Base-by-base conservation (phyloP, 129 eudicot genomes). In the Sambucus nigra region DNA sequence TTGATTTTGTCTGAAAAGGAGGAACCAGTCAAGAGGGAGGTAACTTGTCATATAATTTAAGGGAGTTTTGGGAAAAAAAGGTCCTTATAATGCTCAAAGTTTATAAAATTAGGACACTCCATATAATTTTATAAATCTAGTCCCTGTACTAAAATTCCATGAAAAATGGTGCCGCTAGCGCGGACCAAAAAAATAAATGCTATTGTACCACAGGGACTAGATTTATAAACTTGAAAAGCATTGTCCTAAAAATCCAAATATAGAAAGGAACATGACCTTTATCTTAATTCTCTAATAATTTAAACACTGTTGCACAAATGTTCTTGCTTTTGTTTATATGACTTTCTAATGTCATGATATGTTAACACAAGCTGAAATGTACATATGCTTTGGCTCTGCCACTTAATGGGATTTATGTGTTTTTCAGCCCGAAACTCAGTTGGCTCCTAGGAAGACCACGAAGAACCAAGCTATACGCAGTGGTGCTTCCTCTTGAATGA, bases 21-120 rank as follows among this genome's bases (percentile, higher is more conserved):
- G 66, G 82, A 76, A 53, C 70, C 82, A 0, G 82, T 76, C 16
- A 76, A 67, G 69, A 76, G 71, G 50, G 82, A 75, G 81, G 81
- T 75, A 56, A 26, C 35, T 25, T 44, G 6, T 56, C 67, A 7
- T 4, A 4, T 8, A 7, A 22, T 49, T 10, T 24, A 49, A 20
- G 22, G 13, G 12, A 8, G 15, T 23, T 12, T 46, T n/a, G n/a
- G 42, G 8, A 35, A 35, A 35, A 2, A 15, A 35, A 8, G 42
- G 42, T 29, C 2, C 12, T 35, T 2, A n/a, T n/a, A n/a, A n/a
- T n/a, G n/a, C n/a, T n/a, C n/a, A n/a, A n/a, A n/a, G n/a, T n/a
- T n/a, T n/a, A n/a, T n/a, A n/a, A n/a, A n/a, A n/a, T n/a, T n/a
- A n/a, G n/a, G n/a, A n/a, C n/a, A n/a, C n/a, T n/a, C n/a, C n/a